Evolutionary conservation across 2,329 filamentous ascomycete genomes (phyloP), one percentile per base, ranked within the genome.

Genomic region (Sclerotinia nivalis): DNA sequence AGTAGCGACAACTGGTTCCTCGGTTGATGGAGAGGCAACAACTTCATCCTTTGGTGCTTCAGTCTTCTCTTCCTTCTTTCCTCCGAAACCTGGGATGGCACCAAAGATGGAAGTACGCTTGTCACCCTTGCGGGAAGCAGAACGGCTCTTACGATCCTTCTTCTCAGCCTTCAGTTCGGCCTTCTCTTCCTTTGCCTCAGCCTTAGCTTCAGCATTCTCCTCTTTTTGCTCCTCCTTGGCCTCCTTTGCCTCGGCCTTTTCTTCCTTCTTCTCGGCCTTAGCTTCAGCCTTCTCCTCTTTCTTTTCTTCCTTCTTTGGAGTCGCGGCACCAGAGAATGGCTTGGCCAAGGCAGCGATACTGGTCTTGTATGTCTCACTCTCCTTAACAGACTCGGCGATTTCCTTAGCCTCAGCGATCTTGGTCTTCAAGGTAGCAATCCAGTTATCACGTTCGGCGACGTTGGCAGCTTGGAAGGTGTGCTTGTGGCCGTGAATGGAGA

Each of bases 391-490:
- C 74, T 91, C 85, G 78, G 89, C 90, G 70, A 92, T 84, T 77
- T 91, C 90, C 87, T 96, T 96, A 78, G 93, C 94, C 84, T 97
- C 93, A 66, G 89, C 86, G 67, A 92, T 87, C 85, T 94, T 93
- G 78, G 87, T 83, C 87, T 96, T 93, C 76, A 97, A 81, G 78
- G 94, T 91, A 73, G 89, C 83, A 77, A 97, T 88, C 96, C 96
- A 98, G 86, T 91, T 93, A 82, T 97, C 93, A 79, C 95, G 93
- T 84, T 97, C 93, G 71, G 88, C 84, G 62, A 87, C 77, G 77
- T 79, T 90, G 77, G 84, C 78, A 70, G 95, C 93, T 88, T 97
- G 95, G 87, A 99, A 97, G 72, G 87, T 87, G 87, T 97, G 93
- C 89, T 97, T 97, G 83, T 96, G 91, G 76, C 91, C 91, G 82